Percentiles rank a stretch among this genome's conserved stretches.
These are phyloP conservation scores for Tausonia pullulans DNA, from an alignment of 1,284 basidiomycete genomes.

Conservation along the genomic window DNA sequence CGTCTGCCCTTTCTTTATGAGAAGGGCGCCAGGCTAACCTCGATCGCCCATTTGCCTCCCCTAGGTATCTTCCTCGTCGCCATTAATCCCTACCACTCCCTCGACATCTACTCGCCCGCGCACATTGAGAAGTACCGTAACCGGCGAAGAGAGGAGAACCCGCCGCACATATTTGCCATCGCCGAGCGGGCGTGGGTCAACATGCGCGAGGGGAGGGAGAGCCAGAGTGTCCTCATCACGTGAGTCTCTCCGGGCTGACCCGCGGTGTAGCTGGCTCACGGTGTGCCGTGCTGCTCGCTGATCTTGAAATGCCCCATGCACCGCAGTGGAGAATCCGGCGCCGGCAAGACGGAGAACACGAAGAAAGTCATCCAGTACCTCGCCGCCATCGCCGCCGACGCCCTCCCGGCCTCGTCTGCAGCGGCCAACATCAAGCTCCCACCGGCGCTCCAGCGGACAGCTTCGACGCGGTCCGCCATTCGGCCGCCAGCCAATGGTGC, in stretches of 20 bases:
- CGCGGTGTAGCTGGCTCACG: too few relatives aligned
- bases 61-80: conserved; percentile 72
- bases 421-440: conserved; percentile 32
- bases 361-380: conserved; percentile 99
- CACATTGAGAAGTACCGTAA: conserved; percentile 88
- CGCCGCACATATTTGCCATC: conserved; percentile 94
- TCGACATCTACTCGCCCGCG: conserved; percentile 88
- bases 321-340: conserved; percentile 87
- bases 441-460: conserved; percentile 9
- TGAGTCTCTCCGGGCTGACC: conserved; percentile 37
- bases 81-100: conserved; percentile 88
- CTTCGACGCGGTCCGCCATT: conserved; percentile 7
- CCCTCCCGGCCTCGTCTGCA: conserved; percentile 50
- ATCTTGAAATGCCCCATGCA: background rate
- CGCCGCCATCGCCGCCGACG: conserved; percentile 86
- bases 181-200: conserved; percentile 97
- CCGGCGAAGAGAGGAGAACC: conserved; percentile 81
- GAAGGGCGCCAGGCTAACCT: conserved; percentile 62
- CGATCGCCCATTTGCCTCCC: background rate
- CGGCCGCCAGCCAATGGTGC: conserved; percentile 27
- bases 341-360: conserved; percentile 98
- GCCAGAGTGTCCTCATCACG: conserved; percentile 97
- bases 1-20: conserved; percentile 45
- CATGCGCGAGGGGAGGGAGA: conserved; percentile 94
- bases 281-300: too few relatives aligned